These are phyloP conservation scores for Magnolia sinica DNA, from an alignment of 164 flowering plant genomes.

Conservation along the genomic window DNA sequence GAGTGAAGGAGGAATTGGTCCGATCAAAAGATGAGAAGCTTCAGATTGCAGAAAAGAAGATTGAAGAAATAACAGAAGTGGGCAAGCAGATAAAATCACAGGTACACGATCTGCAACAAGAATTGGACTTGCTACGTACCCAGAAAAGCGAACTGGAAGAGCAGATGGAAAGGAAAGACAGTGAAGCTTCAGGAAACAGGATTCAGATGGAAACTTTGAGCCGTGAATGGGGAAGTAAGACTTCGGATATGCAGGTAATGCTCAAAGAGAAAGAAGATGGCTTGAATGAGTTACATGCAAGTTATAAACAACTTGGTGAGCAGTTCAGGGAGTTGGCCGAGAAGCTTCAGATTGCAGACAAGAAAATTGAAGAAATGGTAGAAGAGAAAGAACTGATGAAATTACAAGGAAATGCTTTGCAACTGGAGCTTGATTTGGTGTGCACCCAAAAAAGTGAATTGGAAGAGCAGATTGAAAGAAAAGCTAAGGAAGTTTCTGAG, in stretches of 20 bases:
- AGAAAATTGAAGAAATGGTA: constrained; percentile 8
- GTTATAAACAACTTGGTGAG: not conserved
- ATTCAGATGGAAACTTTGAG: constrained; percentile 13
- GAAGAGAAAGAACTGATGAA: constrained; percentile 9
- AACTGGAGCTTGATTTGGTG: constrained; percentile 32
- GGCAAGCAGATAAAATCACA: constrained; percentile 12
- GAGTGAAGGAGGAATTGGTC: constrained; percentile 12
- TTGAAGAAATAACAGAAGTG: constrained; percentile 34
- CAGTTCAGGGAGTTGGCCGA: not conserved
- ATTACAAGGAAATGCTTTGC: constrained; percentile 26
- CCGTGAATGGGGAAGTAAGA: constrained; percentile 7
- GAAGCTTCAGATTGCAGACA: constrained; percentile 13
- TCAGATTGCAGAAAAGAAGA: constrained; percentile 27
- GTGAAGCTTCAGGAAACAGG: constrained; percentile 15
- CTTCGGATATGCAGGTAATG: constrained; percentile 6
- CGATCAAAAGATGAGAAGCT: constrained; percentile 13
- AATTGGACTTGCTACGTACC: constrained; percentile 24
- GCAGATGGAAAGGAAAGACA: constrained; percentile 24
- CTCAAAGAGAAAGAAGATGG: constrained; percentile 10
- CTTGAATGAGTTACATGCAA: constrained; percentile 1
- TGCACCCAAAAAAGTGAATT: constrained; percentile 27
- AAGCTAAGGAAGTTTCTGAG: constrained; percentile 14
- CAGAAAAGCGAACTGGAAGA: constrained; percentile 33
- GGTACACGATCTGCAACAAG: constrained; percentile 16
- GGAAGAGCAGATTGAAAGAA: constrained; percentile 31